These are phyloP conservation scores for Aspergillus ochraceoroseus DNA, from an alignment of 2,329 filamentous ascomycete genomes.

Conservation along the genomic window DNA sequence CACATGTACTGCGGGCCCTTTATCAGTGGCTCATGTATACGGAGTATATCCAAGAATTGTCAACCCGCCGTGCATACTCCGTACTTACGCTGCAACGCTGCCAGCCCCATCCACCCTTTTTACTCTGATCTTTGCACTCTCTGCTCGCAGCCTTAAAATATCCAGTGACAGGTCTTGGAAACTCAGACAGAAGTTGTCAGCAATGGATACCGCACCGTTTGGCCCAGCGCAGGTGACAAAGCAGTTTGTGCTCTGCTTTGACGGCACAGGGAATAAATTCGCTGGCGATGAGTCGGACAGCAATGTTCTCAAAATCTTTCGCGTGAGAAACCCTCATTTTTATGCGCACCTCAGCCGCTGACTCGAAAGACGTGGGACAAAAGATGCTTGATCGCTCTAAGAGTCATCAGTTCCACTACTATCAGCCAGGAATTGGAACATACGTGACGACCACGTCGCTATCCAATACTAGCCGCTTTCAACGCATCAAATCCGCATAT, in stretches of 20 bases:
- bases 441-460: conserved; percentile 40
- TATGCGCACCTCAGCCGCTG: too few species aligned
- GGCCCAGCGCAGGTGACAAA: conserved; percentile 24
- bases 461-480: conserved; percentile 28
- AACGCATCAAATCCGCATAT: conserved; percentile 52
- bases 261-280: conserved; percentile 46
- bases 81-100: too few species aligned
- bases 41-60: conserved; percentile 5
- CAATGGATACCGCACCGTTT: conserved; percentile 11
- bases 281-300: conserved; percentile 43
- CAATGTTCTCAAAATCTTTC: conserved; percentile 47
- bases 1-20: conserved; percentile 10
- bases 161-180: conserved; percentile 2
- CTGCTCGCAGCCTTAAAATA: neutral
- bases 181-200: neutral
- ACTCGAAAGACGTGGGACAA: neutral
- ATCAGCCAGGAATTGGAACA: conserved; percentile 45
- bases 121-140: neutral
- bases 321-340: conserved; percentile 31
- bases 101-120: conserved; percentile 5
- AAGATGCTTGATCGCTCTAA: conserved; percentile 42
- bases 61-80: too few species aligned
- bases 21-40: neutral
- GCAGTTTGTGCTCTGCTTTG: conserved; percentile 43
- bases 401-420: conserved; percentile 41